Evolutionary conservation across 805 yeast genomes (phyloP).

Genomic region (Candida patagonica): DNA sequence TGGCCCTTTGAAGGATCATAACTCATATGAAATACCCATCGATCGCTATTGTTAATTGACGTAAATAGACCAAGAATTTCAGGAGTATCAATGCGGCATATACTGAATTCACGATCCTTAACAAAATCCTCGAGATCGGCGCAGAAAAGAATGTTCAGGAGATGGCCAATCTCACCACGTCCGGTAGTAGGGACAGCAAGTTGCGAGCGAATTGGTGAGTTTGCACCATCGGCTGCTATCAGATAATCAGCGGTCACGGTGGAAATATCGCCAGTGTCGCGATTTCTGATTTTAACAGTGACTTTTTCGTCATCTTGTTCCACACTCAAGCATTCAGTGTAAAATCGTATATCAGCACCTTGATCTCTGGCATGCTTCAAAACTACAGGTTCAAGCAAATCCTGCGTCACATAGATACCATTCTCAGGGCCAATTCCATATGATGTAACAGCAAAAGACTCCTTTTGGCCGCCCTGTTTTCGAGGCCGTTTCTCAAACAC

Average conservation of each 20-base stretch:
- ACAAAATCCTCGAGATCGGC: too few relatives aligned
- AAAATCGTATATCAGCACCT: not conserved
- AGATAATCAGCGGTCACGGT: not conserved
- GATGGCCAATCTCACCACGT: slow-evolving; percentile 1
- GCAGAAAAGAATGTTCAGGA: too few relatives aligned
- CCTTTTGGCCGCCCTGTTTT: too few relatives aligned
- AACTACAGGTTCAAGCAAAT: not conserved
- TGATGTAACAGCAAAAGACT: too few relatives aligned
- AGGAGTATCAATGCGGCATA: too few relatives aligned
- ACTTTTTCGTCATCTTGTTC: not conserved
- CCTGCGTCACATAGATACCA: not conserved
- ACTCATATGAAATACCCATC: too few relatives aligned
- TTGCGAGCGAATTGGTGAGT: not conserved
- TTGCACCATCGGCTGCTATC: not conserved
- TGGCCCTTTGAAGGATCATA: too few relatives aligned
- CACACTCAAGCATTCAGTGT: not conserved
- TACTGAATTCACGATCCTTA: too few relatives aligned
- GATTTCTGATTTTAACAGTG: not conserved
- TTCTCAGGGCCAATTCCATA: not conserved
- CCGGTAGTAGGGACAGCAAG: not conserved
- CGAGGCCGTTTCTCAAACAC: too few relatives aligned
- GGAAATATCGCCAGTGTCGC: not conserved
- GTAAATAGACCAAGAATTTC: too few relatives aligned
- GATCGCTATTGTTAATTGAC: too few relatives aligned
- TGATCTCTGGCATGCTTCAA: not conserved